Base-by-base conservation (phyloP, 169 alveolate genomes). In the Plasmodium gallinaceum region DNA sequence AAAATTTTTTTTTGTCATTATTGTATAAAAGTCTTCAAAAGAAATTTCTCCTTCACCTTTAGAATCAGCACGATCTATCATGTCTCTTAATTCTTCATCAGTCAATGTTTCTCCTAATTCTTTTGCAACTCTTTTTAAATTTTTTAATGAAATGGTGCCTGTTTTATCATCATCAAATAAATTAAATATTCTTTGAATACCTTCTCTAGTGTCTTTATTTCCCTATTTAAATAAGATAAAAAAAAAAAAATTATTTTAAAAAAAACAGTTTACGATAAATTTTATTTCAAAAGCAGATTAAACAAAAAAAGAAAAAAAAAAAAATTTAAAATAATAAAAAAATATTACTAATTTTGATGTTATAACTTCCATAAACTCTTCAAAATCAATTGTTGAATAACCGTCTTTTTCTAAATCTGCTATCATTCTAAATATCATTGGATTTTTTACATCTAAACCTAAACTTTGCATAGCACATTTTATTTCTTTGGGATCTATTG, bases 381-480 rank as follows among this genome's bases (percentile, higher is more conserved):
- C 98, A 89, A 99, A 99, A 88, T 97, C 98, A 32, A 99, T 97
- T 65, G 98, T 97, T 7, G 99, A 97, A 20, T 97, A 95, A 12
- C 98, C 98, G 62, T 97, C 99, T 66, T 97, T 96, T 91, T 99
- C 99, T 65, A 99, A 93, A 88, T 99, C 99, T 7, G 99, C 98
- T 69, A 99, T 97, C 98, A 99, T 98, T 94, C 98, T 97, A 94
- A 96, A 99, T 87, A 99, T 98, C 70, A 99, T 97, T 51, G 99
- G 99, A 88, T 99, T 98, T 92, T 98, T 98, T 45, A 98, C 97
- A 92, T 99, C 99, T 78, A 99, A 98, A 64, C 99, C 99, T n/a
- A 98, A 95, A 66, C 99, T 97, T 94, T 97, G 98, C 99, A 99
- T 98, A 12, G 99, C 99, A 37, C 99, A 99, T 93, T 98, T 98